Evolutionary conservation across 164 flowering plant genomes (phyloP).

Genomic region (Piper longum): DNA sequence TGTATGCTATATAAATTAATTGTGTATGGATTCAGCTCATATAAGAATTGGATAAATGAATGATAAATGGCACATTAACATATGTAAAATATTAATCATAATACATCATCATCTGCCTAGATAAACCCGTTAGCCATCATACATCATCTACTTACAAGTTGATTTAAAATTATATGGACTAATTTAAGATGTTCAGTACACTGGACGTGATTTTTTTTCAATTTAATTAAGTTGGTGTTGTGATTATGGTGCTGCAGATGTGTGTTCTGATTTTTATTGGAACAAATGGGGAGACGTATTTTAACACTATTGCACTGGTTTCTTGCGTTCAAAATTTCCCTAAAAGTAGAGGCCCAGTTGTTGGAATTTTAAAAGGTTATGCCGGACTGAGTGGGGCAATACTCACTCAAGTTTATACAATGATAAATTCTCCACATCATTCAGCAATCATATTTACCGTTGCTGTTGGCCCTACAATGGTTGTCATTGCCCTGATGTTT

Average conservation of each 20-base stretch:
- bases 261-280: slow-evolving; percentile 86
- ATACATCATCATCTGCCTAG: too few species aligned
- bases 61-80: too few species aligned
- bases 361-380: slow-evolving; percentile 93
- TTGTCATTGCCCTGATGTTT: slow-evolving; percentile 67
- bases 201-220: background rate
- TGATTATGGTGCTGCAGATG: slow-evolving; percentile 45
- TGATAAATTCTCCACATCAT: slow-evolving; percentile 62
- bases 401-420: slow-evolving; percentile 63
- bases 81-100: too few species aligned
- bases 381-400: slow-evolving; percentile 93
- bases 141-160: too few species aligned
- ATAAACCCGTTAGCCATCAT: too few species aligned
- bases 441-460: slow-evolving; percentile 86
- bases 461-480: slow-evolving; percentile 92
- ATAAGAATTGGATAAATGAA: too few species aligned
- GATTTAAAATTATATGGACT: too few species aligned
- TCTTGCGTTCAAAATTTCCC: slow-evolving; percentile 98
- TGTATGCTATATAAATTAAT: too few species aligned
- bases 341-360: slow-evolving; percentile 84
- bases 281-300: slow-evolving; percentile 92
- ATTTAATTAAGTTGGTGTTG: slow-evolving; percentile 1
- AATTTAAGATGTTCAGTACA: background rate
- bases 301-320: slow-evolving; percentile 81
- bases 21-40: too few species aligned